phyloP scores from a whole-genome alignment of 371 early-diverging fungal genomes.

The Mortierella sp. region DNA sequence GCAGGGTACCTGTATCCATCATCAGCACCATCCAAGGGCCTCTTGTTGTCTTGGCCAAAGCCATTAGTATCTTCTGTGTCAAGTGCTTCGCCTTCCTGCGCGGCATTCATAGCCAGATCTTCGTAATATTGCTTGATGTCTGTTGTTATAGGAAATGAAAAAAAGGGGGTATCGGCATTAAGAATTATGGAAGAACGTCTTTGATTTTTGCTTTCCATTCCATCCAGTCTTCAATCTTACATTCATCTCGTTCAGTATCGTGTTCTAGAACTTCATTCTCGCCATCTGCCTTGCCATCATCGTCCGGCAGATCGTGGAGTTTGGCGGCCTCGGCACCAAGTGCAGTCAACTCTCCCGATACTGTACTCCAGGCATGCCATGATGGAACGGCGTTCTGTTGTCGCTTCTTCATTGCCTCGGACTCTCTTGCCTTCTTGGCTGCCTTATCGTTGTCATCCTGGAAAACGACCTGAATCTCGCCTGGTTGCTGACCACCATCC shows the following conservation, averaged over 20 bases:
- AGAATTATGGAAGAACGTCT: not conserved
- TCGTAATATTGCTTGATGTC: conserved; percentile 47
- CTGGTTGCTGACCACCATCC: conserved; percentile 78
- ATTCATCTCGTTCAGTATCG: conserved; percentile 62
- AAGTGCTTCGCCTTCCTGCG: conserved; percentile 54
- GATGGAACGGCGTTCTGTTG: conserved; percentile 84
- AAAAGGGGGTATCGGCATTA: not conserved
- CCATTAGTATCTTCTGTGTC: conserved; percentile 25
- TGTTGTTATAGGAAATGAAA: not conserved
- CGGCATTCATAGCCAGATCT: conserved; percentile 18
- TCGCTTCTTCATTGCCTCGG: conserved; percentile 77
- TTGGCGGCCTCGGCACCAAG: conserved; percentile 52
- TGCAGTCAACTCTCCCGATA: conserved; percentile 65
- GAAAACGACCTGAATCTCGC: conserved; percentile 83
- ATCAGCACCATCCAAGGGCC: conserved; percentile 25
- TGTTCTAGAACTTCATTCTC: conserved; percentile 59
- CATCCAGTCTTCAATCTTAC: conserved; percentile 38
- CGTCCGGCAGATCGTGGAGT: conserved; percentile 46
- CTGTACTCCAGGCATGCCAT: conserved; percentile 82
- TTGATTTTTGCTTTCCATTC: not conserved
- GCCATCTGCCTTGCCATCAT: conserved; percentile 56
- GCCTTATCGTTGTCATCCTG: conserved; percentile 78
- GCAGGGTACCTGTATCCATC: conserved; percentile 19
- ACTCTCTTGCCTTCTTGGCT: conserved; percentile 71
- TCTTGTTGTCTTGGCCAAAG: conserved; percentile 9